Evolutionary conservation across 1,284 basidiomycete species (phyloP).

Genomic region (Apiotrichum gamsii): DNA sequence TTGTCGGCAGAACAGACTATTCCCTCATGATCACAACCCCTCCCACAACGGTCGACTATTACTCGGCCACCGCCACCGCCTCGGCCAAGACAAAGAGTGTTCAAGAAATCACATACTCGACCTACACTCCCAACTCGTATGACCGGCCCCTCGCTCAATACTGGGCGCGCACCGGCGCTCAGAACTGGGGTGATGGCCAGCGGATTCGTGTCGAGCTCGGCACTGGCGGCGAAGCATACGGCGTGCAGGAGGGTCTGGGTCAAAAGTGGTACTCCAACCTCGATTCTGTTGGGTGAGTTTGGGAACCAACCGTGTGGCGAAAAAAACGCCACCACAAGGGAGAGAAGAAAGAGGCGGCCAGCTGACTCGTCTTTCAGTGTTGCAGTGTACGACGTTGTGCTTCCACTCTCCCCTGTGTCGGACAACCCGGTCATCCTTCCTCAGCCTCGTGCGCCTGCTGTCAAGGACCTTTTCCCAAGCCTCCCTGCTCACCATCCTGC

Average conservation of each 20-base stretch:
- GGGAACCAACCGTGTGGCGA: neutral
- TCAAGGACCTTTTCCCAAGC: neutral
- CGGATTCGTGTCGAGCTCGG: slow-evolving; percentile 41
- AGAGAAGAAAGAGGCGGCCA: no score
- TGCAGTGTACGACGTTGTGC: slow-evolving; percentile 45
- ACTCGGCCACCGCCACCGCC: slow-evolving; percentile 1
- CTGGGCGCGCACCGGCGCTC: slow-evolving; percentile 35
- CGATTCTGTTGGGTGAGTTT: slow-evolving; percentile 38
- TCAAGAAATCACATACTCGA: slow-evolving; percentile 43
- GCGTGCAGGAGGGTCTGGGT: slow-evolving; percentile 37
- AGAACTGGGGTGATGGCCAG: slow-evolving; percentile 17
- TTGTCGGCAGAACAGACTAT: slow-evolving; percentile 43
- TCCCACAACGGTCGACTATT: slow-evolving; percentile 3
- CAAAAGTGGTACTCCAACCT: slow-evolving; percentile 36
- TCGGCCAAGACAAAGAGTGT: slow-evolving; percentile 17
- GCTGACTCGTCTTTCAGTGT: slow-evolving; percentile 27
- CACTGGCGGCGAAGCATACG: slow-evolving; percentile 41
- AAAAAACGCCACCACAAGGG: no score
- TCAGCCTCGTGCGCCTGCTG: slow-evolving; percentile 29
- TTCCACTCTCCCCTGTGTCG: slow-evolving; percentile 29
- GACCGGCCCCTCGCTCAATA: slow-evolving; percentile 42
- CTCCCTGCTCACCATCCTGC: neutral
- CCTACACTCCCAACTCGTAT: slow-evolving; percentile 43
- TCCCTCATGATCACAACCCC: slow-evolving; percentile 36
- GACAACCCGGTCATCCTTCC: slow-evolving; percentile 46